phyloP scores from a whole-genome alignment of 306 rosid genomes.

The Casuarina equisetifolia region DNA sequence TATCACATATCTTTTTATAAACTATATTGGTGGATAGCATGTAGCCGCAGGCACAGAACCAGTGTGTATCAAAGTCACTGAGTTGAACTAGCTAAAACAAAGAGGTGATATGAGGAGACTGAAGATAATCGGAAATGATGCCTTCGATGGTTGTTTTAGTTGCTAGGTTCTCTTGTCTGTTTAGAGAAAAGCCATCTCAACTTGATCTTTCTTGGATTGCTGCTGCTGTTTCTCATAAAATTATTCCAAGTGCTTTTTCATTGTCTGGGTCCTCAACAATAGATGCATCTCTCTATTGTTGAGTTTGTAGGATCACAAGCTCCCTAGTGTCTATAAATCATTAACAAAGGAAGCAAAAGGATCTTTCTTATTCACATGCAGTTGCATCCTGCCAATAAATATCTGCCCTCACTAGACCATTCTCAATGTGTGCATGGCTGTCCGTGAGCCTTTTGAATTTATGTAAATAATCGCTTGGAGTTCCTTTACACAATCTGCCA shows the following conservation, averaged over 20 bases:
- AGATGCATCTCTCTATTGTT: constrained; percentile 23
- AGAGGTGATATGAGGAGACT: constrained; percentile 17
- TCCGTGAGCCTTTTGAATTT: constrained; percentile 68
- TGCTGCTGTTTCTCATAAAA: constrained; percentile 28
- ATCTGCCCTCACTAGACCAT: constrained; percentile 41
- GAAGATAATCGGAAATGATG: constrained; percentile 24
- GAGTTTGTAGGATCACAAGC: constrained; percentile 21
- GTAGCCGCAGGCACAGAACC: neutral
- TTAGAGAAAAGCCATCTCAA: constrained; percentile 15
- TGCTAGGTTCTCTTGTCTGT: constrained; percentile 22
- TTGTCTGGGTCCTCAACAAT: constrained; percentile 24
- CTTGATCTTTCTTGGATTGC: constrained; percentile 22
- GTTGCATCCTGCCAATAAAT: constrained; percentile 15
- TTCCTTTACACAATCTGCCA: constrained; percentile 80
- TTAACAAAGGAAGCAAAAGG: constrained; percentile 23
- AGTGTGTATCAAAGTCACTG: constrained; percentile 17
- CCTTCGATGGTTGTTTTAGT: constrained; percentile 25
- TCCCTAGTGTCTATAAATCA: constrained; percentile 11
- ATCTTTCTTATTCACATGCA: constrained; percentile 28
- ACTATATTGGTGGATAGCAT: neutral
- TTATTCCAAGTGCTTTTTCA: constrained; percentile 32
- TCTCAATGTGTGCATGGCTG: constrained; percentile 58
- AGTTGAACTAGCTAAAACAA: constrained; percentile 25
- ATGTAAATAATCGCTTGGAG: constrained; percentile 67
- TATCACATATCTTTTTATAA: constrained; percentile 7